Percentiles rank a stretch among this genome's conserved stretches.
Evolutionary conservation across 352 stramenopile species (phyloP).

Genomic region (Globisporangium viniferum): DNA sequence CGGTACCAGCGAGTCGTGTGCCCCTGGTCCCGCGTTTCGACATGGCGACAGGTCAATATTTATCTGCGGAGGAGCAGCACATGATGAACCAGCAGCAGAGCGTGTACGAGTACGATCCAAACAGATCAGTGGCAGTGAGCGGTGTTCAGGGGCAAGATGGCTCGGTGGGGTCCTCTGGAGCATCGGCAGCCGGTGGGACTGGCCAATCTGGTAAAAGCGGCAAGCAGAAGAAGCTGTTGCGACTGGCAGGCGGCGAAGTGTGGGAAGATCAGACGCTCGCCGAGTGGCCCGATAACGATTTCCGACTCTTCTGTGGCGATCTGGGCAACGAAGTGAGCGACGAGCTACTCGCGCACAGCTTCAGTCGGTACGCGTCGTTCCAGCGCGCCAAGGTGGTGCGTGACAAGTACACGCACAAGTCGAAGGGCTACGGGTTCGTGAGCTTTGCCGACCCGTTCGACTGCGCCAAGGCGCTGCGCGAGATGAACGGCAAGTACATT

Average conservation of each 20-base stretch:
- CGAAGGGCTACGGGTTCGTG: constrained; percentile 95
- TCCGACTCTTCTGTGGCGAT: constrained; percentile 95
- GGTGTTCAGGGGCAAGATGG: background rate
- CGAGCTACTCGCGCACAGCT: constrained; percentile 77
- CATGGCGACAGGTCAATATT: constrained; percentile 60
- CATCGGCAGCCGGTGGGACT: background rate
- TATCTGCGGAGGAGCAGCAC: constrained; percentile 69
- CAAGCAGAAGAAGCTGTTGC: constrained; percentile 54
- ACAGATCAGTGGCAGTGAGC: constrained; percentile 25
- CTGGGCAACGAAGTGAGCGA: constrained; percentile 92
- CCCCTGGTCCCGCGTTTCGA: constrained; percentile 48
- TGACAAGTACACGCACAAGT: constrained; percentile 86
- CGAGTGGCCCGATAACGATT: constrained; percentile 96
- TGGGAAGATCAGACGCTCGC: constrained; percentile 92
- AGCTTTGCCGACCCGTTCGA: constrained; percentile 93
- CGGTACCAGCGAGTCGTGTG: constrained; percentile 5
- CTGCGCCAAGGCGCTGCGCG: constrained; percentile 91
- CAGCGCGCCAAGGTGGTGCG: constrained; percentile 76
- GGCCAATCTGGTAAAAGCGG: background rate
- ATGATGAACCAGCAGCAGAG: constrained; percentile 84
- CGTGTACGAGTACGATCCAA: constrained; percentile 82
- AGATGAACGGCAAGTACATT: constrained; percentile 97
- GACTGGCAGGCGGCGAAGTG: constrained; percentile 80
- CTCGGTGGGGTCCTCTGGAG: background rate
- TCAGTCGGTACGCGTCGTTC: constrained; percentile 72